Percentiles rank a stretch among this genome's conserved stretches.
These are phyloP conservation scores for Dicorynia guianensis DNA, from an alignment of 306 rosid genomes.

Conservation along the genomic window DNA sequence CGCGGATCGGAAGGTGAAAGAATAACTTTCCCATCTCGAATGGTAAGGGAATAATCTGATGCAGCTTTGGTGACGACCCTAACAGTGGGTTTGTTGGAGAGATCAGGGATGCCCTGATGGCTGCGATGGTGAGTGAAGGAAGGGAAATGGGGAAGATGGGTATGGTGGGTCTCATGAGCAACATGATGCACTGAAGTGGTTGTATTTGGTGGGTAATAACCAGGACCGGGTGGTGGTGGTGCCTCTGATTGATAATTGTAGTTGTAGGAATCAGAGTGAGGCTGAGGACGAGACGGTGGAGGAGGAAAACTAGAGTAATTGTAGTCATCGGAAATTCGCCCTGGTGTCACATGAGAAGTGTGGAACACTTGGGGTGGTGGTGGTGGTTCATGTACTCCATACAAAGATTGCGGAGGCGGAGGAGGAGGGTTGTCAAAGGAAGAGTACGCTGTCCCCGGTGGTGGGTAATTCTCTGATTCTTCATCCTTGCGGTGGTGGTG, in stretches of 20 bases:
- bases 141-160: slow-evolving; percentile 39
- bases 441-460: slow-evolving; percentile 33
- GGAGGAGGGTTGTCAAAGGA: slow-evolving; percentile 40
- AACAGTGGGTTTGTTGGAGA: slow-evolving; percentile 50
- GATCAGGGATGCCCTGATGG: slow-evolving; percentile 32
- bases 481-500: slow-evolving; percentile 32
- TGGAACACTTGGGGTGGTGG: slow-evolving; percentile 49
- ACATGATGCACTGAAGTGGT: slow-evolving; percentile 46
- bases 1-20: slow-evolving; percentile 62
- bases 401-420: slow-evolving; percentile 30
- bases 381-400: slow-evolving; percentile 1
- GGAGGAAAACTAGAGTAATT: slow-evolving; percentile 16
- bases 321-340: slow-evolving; percentile 42
- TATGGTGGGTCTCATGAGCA: slow-evolving; percentile 43
- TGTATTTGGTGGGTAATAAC: slow-evolving; percentile 19
- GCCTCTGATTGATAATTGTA: slow-evolving; percentile 39
- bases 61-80: slow-evolving; percentile 60
- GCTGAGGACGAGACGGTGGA: slow-evolving; percentile 15
- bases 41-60: slow-evolving; percentile 61
- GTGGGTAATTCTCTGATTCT: slow-evolving; percentile 42
- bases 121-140: slow-evolving; percentile 46
- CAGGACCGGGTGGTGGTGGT: slow-evolving; percentile 37
- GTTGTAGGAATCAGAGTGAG: slow-evolving; percentile 18
- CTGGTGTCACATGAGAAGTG: slow-evolving; percentile 35
- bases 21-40: slow-evolving; percentile 61